These are phyloP conservation scores for Candida cerambycidarum DNA, from an alignment of 805 yeast genomes.

Conservation along the genomic window DNA sequence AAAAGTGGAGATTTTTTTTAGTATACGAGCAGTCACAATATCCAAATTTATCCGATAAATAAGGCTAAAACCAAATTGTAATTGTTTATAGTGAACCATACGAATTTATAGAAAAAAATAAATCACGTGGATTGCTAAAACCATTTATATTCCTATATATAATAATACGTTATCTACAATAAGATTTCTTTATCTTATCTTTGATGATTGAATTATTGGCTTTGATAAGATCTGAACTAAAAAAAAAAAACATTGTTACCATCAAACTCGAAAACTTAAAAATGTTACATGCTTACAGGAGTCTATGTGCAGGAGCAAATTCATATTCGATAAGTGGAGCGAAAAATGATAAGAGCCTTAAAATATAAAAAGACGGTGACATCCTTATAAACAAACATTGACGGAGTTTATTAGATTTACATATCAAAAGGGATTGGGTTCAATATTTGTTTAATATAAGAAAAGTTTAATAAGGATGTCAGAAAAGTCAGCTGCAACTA, in stretches of 20 bases:
- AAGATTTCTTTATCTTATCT: too few species aligned
- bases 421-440: neutral
- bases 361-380: neutral
- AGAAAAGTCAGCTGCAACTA: slow-evolving; percentile 11
- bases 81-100: too few species aligned
- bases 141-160: neutral
- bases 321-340: slow-evolving; percentile 4
- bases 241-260: too few species aligned
- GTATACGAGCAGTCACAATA: slow-evolving; percentile 5
- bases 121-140: too few species aligned
- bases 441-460: neutral
- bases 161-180: neutral
- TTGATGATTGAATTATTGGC: too few species aligned
- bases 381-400: neutral
- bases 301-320: slow-evolving; percentile 1
- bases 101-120: too few species aligned
- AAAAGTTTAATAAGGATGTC: slow-evolving; percentile 5
- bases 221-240: neutral
- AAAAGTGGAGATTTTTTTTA: slow-evolving; percentile 4
- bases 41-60: neutral
- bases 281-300: slow-evolving; percentile 7
- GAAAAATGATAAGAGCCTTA: slow-evolving; percentile 2
- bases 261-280: too few species aligned
- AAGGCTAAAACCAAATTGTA: neutral
- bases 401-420: neutral